These are phyloP conservation scores for Zelopaecilomyces penicillatus DNA, from an alignment of 2,329 filamentous ascomycete genomes.

Conservation along the genomic window DNA sequence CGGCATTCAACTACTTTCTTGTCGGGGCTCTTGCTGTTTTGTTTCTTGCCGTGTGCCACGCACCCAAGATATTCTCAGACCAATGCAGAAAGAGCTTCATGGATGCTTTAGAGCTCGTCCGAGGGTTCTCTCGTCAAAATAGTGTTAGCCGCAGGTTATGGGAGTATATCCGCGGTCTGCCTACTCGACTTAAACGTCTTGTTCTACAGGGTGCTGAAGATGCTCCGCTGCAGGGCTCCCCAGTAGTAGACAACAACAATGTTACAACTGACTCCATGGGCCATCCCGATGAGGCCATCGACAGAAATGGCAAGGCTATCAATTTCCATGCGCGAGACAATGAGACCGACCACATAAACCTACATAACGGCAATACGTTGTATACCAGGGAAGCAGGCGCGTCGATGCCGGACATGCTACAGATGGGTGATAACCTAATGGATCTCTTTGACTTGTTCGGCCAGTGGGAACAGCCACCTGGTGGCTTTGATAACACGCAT, in stretches of 20 bases:
- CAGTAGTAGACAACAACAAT: neutral
- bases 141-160: conserved; percentile 24
- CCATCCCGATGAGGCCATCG: neutral
- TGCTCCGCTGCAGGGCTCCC: neutral
- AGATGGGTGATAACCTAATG: conserved; percentile 27
- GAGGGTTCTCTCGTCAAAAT: conserved; percentile 24
- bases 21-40: conserved; percentile 24
- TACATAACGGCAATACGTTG: neutral
- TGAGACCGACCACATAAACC: neutral
- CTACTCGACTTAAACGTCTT: conserved; percentile 22
- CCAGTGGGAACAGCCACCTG: conserved; percentile 17
- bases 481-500: neutral
- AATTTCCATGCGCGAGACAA: neutral
- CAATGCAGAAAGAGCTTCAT: conserved; percentile 24
- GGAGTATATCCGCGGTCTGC: conserved; percentile 26
- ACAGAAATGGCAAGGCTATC: conserved; percentile 8
- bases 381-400: conserved; percentile 6
- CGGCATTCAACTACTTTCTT: conserved; percentile 18
- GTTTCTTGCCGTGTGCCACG: conserved; percentile 37
- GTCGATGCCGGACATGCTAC: conserved; percentile 23
- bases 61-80: conserved; percentile 31
- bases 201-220: conserved; percentile 12
- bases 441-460: conserved; percentile 27
- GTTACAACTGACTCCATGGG: neutral
- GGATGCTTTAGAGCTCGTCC: conserved; percentile 23